phyloP scores from a whole-genome alignment of 2,329 filamentous ascomycete genomes.

The Nothophoma quercina region DNA sequence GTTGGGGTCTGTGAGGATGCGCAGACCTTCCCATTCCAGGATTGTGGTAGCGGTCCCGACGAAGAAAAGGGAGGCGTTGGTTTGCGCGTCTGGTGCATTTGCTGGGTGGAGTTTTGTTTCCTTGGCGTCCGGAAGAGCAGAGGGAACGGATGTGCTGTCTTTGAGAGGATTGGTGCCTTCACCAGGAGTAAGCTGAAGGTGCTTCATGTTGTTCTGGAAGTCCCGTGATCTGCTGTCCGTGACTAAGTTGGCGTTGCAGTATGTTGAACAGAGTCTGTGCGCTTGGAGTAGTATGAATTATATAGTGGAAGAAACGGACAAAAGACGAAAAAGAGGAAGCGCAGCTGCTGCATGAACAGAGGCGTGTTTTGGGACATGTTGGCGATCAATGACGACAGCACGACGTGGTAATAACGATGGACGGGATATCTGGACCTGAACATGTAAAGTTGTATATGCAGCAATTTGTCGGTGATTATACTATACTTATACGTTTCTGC shows the following conservation, averaged over 20 bases:
- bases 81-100: conserved; percentile 44
- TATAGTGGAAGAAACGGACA: conserved; percentile 39
- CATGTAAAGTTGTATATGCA: not conserved
- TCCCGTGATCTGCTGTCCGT: too few species aligned
- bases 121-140: conserved; percentile 53
- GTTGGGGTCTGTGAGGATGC: conserved; percentile 61
- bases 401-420: conserved; percentile 24
- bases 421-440: not conserved
- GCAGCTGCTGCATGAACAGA: conserved; percentile 28
- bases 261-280: conserved; percentile 11
- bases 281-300: conserved; percentile 22
- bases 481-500: conserved; percentile 2
- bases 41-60: conserved; percentile 66
- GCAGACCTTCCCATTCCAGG: conserved; percentile 61
- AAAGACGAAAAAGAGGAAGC: conserved; percentile 38
- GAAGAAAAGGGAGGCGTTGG: conserved; percentile 60
- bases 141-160: conserved; percentile 44
- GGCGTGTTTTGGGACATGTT: conserved; percentile 24
- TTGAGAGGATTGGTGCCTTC: conserved; percentile 50
- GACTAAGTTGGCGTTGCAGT: conserved; percentile 1
- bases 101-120: conserved; percentile 55
- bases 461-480: not conserved
- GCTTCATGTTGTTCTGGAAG: conserved; percentile 54
- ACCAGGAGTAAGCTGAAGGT: conserved; percentile 51
- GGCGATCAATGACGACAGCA: conserved; percentile 35